Evolutionary conservation across 2,329 filamentous ascomycete species (phyloP).

Genomic region (Aspergillus sp.): DNA sequence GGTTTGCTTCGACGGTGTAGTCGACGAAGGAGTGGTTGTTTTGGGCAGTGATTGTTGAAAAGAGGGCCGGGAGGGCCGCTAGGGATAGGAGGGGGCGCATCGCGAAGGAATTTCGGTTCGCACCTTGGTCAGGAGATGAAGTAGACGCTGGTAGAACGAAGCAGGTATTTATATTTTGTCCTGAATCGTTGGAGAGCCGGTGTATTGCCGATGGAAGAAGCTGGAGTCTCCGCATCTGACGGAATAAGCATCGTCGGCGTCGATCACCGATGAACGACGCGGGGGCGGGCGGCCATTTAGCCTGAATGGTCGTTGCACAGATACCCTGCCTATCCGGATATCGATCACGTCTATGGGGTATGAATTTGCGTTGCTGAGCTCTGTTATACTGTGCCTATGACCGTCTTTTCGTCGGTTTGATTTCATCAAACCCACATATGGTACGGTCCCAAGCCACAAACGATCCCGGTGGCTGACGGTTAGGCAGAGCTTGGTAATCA

Average conservation of each 20-base stretch:
- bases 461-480: too few species aligned
- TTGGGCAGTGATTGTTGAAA: conserved; percentile 30
- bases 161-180: neutral
- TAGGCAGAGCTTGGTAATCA: neutral
- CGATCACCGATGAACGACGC: neutral
- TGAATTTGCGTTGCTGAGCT: too few species aligned
- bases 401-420: too few species aligned
- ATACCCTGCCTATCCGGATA: too few species aligned
- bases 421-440: too few species aligned
- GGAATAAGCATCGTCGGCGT: neutral
- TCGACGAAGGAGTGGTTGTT: conserved; percentile 34
- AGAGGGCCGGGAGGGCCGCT: conserved; percentile 28
- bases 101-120: neutral
- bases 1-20: conserved; percentile 33
- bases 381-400: too few species aligned
- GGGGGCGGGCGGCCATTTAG: neutral
- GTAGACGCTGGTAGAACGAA: neutral
- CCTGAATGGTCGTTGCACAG: neutral
- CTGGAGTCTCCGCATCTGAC: neutral
- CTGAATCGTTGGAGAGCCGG: neutral
- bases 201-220: conserved; percentile 1
- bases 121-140: neutral
- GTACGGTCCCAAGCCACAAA: too few species aligned
- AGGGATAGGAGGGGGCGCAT: conserved; percentile 26
- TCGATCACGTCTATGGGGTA: too few species aligned